phyloP scores from a whole-genome alignment of 257 asterid species.

The Solanum raphanifolium region DNA sequence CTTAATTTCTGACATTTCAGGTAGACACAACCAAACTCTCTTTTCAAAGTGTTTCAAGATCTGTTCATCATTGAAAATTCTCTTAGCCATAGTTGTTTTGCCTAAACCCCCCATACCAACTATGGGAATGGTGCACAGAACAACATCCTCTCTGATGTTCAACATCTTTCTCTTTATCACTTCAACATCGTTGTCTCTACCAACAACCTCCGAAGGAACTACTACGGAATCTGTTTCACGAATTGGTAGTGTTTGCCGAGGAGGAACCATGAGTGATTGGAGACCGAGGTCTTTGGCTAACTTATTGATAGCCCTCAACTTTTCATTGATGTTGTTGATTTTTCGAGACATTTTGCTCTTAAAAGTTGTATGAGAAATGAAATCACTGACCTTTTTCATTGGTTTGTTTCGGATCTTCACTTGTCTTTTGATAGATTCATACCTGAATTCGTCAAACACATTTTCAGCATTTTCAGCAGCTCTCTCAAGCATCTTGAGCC shows the following conservation, averaged over 20 bases:
- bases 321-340: background rate
- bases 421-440: background rate
- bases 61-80: background rate
- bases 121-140: constrained; percentile 2
- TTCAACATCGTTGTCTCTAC: background rate
- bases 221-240: background rate
- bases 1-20: constrained; percentile 4
- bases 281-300: background rate
- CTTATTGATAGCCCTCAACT: background rate
- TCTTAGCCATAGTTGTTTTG: constrained; percentile 10
- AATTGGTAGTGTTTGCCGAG: background rate
- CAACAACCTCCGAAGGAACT: background rate
- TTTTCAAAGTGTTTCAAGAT: background rate
- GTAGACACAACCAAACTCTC: constrained; percentile 20
- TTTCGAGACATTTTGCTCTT: background rate
- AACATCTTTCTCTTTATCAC: background rate
- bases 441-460: constrained; percentile 11
- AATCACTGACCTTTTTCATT: background rate
- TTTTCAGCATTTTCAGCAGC: background rate
- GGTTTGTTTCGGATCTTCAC: background rate
- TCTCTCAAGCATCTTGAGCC: constrained; percentile 11
- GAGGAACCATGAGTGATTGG: background rate
- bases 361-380: background rate
- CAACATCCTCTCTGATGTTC: background rate
- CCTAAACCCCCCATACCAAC: constrained; percentile 5